Conservation (phyloP, 208 protist genomes). For the Trypanosoma conorhini region DNA sequence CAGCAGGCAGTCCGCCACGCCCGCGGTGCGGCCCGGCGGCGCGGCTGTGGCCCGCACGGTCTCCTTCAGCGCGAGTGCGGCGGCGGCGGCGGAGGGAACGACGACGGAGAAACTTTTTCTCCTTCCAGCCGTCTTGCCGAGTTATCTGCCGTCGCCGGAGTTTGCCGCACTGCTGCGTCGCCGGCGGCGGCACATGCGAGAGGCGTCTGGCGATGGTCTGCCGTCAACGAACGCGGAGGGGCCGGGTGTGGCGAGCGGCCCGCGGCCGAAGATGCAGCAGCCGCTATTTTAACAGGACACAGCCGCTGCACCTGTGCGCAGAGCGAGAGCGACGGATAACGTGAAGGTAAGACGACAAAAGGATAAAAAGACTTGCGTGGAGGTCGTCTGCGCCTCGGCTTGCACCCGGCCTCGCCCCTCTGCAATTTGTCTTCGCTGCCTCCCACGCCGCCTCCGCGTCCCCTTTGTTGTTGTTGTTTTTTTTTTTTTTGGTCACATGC, state of each 20-base stretch:
- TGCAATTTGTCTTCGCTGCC: not conserved
- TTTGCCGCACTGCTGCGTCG: slow-evolving; percentile 29
- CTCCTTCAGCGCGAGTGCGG: slow-evolving; percentile 24
- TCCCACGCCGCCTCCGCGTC: not conserved
- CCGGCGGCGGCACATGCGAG: not conserved
- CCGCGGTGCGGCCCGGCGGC: not conserved
- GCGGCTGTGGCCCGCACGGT: not conserved
- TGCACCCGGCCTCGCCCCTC: too few relatives aligned
- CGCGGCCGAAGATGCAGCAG: not conserved
- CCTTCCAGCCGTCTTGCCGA: slow-evolving; percentile 57
- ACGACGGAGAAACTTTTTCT: slow-evolving; percentile 64
- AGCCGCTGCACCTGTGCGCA: not conserved
- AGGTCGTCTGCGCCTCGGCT: not conserved
- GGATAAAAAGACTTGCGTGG: not conserved
- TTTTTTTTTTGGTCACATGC: not conserved
- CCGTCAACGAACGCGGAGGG: not conserved
- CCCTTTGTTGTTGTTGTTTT: too few relatives aligned
- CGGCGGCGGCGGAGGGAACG: slow-evolving; percentile 32
- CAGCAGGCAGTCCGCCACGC: not conserved
- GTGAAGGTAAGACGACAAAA: not conserved
- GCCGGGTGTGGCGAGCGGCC: not conserved
- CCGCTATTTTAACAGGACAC: slow-evolving; percentile 1
- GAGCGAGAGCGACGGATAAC: not conserved
- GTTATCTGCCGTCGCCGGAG: slow-evolving; percentile 45
- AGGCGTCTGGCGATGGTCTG: not conserved